Base-by-base conservation (phyloP, 2,329 filamentous ascomycete species). In the Diaporthe aspalathi region DNA sequence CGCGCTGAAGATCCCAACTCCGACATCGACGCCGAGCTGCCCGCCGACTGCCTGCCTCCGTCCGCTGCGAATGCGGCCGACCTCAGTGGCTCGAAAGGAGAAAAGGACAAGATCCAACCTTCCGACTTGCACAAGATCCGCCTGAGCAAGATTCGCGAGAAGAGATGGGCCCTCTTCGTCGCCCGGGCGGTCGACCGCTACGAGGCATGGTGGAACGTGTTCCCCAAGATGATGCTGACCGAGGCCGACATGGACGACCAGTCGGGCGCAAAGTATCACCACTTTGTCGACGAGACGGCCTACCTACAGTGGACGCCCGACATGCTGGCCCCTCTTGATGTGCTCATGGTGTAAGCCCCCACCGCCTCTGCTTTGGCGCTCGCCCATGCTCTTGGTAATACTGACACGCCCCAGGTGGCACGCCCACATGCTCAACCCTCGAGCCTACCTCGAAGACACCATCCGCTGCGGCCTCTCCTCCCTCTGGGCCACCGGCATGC, bases 341-440 rank as follows among this genome's bases (percentile, higher is more conserved):
- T 71, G 56, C 32, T 73, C 32, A 72, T 72, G 70, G 70, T 72
- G 89, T 91, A 79, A 78, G 84, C 77, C 6, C 32, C 5, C 29
- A 5, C 3, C 4, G 3, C 8, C 12, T 14, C n/a, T 11, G 65
- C 17, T 3, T 7, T 40, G 35, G 9, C 32, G 32, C 9, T 5
- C n/a, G 17, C 29, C 16, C 45, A 20, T 8, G 38, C 32, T 6
- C 3, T 35, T 14, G 8, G 32, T 60, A 17, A 56, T 47, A 11
- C 68, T 67, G 47, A 73, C 17, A 2, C 22, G 14, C 2, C 45
- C 14, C 27, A 72, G 70, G 1, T 72, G 70, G 90, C 93, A 95
- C 79, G 84, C 92, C 0, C 93, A 93, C 76, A 91, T 93, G 88
- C 87, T 95, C 3, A 95, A 94, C 75, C 93, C 93, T 0, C 85